Conservation (phyloP, 805 yeast species). For the Barnettozyma populi region DNA sequence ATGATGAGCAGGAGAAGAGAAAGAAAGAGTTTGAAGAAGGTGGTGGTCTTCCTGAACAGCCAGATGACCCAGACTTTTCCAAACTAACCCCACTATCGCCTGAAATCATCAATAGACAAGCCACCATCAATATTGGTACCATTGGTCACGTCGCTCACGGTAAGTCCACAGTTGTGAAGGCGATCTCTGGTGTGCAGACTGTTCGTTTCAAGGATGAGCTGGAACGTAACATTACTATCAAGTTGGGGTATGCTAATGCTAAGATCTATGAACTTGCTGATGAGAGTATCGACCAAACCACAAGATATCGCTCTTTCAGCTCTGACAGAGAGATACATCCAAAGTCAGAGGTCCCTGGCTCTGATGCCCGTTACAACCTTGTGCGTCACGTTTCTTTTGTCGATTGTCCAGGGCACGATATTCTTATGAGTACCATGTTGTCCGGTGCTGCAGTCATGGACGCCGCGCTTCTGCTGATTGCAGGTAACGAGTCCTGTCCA, state of each 20-base stretch:
- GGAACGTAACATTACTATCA: slow-evolving; percentile 98
- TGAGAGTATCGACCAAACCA: slow-evolving; percentile 85
- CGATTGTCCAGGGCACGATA: slow-evolving; percentile 99
- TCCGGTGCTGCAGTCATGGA: slow-evolving; percentile 99
- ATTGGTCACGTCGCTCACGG: slow-evolving; percentile 97
- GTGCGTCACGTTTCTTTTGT: slow-evolving; percentile 97
- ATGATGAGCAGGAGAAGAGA: slow-evolving; percentile 71
- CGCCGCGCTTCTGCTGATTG: slow-evolving; percentile 92
- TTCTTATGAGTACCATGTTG: slow-evolving; percentile 99
- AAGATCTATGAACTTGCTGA: slow-evolving; percentile 92
- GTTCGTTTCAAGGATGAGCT: slow-evolving; percentile 98
- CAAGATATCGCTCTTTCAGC: slow-evolving; percentile 89
- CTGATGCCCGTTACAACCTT: slow-evolving; percentile 82
- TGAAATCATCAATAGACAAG: slow-evolving; percentile 97
- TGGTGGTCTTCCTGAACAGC: slow-evolving; percentile 97
- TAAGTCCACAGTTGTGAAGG: slow-evolving; percentile 88
- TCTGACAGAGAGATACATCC: slow-evolving; percentile 95
- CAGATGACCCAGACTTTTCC: slow-evolving; percentile 79
- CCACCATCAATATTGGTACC: slow-evolving; percentile 97
- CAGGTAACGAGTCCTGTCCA: slow-evolving; percentile 99
- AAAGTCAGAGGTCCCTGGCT: slow-evolving; percentile 82
- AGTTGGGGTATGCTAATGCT: slow-evolving; percentile 98
- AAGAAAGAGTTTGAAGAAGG: slow-evolving; percentile 91
- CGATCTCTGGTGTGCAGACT: slow-evolving; percentile 97
- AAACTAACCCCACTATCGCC: slow-evolving; percentile 82